Evolutionary conservation across 441 rosid species (phyloP).

Genomic region (Arabidopsis hybrid): DNA sequence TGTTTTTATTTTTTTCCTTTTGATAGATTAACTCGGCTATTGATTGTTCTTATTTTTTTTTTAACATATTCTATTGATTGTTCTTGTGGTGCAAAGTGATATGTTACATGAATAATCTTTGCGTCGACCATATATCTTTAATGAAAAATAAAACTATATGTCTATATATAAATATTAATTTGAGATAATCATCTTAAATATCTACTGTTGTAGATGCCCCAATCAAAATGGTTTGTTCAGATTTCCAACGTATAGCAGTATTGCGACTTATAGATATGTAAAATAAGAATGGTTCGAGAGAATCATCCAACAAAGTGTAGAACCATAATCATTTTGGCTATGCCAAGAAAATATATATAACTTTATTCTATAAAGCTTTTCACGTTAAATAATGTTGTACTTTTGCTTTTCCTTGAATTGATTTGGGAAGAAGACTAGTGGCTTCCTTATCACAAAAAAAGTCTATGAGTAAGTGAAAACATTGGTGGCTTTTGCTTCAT

Average conservation of each 20-base stretch:
- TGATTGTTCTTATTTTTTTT: not conserved
- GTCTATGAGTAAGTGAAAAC: slow-evolving; percentile 18
- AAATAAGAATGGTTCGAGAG: not conserved
- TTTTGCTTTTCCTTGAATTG: slow-evolving; percentile 18
- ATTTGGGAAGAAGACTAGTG: not conserved
- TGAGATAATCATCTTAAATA: not conserved
- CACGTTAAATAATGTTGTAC: not conserved
- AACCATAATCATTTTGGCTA: not conserved
- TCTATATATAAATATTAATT: not conserved
- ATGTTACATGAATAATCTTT: not conserved
- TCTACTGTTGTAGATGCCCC: not conserved
- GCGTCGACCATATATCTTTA: not conserved
- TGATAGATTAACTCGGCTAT: not conserved
- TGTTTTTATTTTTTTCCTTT: too few species aligned
- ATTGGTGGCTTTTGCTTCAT: slow-evolving; percentile 30
- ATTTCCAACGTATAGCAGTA: not conserved
- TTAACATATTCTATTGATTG: too few species aligned
- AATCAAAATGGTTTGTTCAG: not conserved
- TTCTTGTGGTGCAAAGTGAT: not conserved
- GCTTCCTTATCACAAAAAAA: not conserved
- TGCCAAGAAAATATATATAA: not conserved
- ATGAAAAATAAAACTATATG: too few species aligned
- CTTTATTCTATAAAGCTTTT: not conserved
- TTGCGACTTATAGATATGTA: not conserved
- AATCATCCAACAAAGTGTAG: not conserved